Evolutionary conservation across 108 stramenopile species (phyloP).

Genomic region (Skeletonema marinoi): DNA sequence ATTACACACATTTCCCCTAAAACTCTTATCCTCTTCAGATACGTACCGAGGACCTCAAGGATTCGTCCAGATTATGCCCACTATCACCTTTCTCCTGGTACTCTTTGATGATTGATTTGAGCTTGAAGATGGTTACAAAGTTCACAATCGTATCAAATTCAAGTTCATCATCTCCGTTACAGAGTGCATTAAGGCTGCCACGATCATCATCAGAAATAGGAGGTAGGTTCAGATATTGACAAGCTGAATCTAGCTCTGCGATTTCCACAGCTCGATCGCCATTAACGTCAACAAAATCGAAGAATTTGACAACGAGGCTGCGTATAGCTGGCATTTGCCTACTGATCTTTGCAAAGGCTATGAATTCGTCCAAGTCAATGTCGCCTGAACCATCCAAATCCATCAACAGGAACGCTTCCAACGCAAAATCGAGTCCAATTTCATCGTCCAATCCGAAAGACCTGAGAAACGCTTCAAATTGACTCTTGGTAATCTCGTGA

Average conservation of each 20-base stretch:
- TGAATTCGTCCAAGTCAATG: conserved; percentile 24
- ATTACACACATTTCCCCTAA: no score
- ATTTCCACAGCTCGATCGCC: conserved; percentile 21
- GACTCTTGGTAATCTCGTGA: not conserved
- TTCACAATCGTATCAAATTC: conserved; percentile 21
- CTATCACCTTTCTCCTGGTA: conserved; percentile 9
- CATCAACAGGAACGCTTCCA: conserved; percentile 5
- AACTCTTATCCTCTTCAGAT: no score
- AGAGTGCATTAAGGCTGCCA: not conserved
- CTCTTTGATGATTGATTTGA: conserved; percentile 19
- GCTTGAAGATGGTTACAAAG: conserved; percentile 29
- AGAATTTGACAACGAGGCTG: conserved; percentile 24
- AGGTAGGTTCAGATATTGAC: conserved; percentile 38
- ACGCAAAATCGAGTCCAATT: conserved; percentile 20
- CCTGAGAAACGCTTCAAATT: conserved; percentile 5
- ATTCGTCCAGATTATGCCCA: not conserved
- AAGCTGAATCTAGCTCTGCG: conserved; percentile 26
- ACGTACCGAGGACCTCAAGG: not conserved
- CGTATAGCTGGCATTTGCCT: conserved; percentile 8
- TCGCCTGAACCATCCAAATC: conserved; percentile 20
- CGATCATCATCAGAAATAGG: conserved; percentile 7
- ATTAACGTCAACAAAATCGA: conserved; percentile 42
- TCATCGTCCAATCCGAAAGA: conserved; percentile 15
- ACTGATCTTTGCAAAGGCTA: conserved; percentile 16
- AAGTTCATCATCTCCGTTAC: conserved; percentile 12